These are phyloP conservation scores for Mycena amicta DNA, from an alignment of 768 basidiomycete genomes.

Conservation along the genomic window DNA sequence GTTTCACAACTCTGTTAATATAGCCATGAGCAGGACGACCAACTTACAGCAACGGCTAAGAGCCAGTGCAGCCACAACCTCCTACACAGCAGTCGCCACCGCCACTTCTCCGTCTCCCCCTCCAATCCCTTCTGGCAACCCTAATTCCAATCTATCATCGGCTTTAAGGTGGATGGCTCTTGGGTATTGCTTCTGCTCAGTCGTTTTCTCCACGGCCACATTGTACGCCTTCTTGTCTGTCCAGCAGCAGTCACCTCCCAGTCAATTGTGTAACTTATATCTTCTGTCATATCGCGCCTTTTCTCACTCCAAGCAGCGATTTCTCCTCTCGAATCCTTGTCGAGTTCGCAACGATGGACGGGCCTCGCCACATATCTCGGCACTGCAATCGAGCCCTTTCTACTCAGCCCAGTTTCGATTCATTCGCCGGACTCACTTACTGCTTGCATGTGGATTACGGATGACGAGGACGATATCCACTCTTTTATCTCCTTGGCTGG, in stretches of 20 bases:
- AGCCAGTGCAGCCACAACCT: conserved; percentile 20
- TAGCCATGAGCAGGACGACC: conserved; percentile 39
- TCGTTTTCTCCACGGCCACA: conserved; percentile 39
- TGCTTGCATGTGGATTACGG: conserved; percentile 55
- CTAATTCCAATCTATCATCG: conserved; percentile 21
- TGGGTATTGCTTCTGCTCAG: conserved; percentile 45
- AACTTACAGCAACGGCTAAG: conserved; percentile 46
- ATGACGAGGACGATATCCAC: conserved; percentile 33
- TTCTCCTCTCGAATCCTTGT: conserved; percentile 31
- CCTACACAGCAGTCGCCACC: not conserved
- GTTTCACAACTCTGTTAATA: not conserved
- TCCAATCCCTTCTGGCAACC: conserved; percentile 17
- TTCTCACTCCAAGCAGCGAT: not conserved
- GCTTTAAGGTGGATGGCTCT: conserved; percentile 36
- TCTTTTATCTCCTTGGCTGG: conserved; percentile 37
- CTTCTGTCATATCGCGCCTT: too few species aligned
- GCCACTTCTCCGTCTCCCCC: conserved; percentile 9
- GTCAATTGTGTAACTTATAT: too few species aligned
- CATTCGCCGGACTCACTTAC: conserved; percentile 12
- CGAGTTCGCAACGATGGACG: conserved; percentile 36
- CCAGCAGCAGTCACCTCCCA: too few species aligned
- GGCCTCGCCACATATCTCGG: conserved; percentile 25
- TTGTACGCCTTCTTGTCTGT: conserved; percentile 29
- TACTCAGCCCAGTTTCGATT: too few species aligned
- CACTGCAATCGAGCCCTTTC: conserved; percentile 35